Evolutionary conservation across 768 basidiomycete species (phyloP).

Genomic region (Galerina sulciceps): DNA sequence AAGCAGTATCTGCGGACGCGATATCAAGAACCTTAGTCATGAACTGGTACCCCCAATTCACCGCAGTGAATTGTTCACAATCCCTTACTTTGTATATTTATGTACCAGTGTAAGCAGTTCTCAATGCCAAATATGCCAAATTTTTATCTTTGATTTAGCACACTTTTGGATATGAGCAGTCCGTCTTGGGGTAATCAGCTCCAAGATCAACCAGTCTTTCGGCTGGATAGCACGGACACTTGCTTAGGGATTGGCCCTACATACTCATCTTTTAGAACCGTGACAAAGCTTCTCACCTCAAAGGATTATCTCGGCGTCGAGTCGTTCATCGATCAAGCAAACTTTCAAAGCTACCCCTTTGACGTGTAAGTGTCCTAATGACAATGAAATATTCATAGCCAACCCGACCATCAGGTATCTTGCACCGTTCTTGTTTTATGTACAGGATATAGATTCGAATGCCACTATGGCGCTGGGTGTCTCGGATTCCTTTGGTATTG

Average conservation of each 20-base stretch:
- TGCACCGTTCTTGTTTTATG: background rate
- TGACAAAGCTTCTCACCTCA: background rate
- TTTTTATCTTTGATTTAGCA: background rate
- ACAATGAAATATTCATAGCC: background rate
- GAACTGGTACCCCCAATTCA: conserved; percentile 3
- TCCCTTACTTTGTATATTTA: background rate
- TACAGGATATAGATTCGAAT: background rate
- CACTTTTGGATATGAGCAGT: background rate
- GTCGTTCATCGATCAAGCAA: background rate
- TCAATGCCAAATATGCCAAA: background rate
- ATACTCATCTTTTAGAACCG: conserved; percentile 1
- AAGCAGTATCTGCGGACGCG: conserved; percentile 1
- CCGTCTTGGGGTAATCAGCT: background rate
- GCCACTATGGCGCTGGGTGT: background rate
- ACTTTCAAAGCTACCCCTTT: conserved; percentile 5
- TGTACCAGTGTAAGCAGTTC: background rate
- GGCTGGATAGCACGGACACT: background rate
- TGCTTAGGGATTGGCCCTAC: background rate
- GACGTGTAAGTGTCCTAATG: background rate
- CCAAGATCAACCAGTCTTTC: background rate
- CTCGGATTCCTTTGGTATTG: background rate
- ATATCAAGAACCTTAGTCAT: background rate
- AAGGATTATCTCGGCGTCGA: background rate
- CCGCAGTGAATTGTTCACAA: background rate
- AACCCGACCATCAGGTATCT: background rate